Percentiles rank a stretch among this genome's conserved stretches.
Evolutionary conservation across 1,139 yeast species (phyloP).

Genomic region (Taphrina sp.): DNA sequence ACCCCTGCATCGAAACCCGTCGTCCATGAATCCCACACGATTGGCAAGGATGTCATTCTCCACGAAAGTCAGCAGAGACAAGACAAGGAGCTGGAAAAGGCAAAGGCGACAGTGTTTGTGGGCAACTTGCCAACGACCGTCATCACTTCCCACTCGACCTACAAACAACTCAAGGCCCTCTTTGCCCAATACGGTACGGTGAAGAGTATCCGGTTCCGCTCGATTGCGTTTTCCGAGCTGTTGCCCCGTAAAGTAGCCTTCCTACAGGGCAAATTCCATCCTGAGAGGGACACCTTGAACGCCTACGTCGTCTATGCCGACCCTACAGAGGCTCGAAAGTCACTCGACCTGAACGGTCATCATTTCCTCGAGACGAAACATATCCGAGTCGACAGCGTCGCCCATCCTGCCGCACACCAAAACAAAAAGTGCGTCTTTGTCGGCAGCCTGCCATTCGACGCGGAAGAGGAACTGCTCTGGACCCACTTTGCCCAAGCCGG

Average conservation of each 20-base stretch:
- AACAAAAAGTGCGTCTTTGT: slow-evolving; percentile 82
- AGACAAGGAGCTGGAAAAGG: slow-evolving; percentile 73
- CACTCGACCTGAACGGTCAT: slow-evolving; percentile 60
- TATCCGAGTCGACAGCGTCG: slow-evolving; percentile 83
- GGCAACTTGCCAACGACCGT: slow-evolving; percentile 76
- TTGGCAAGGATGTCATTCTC: slow-evolving; percentile 20
- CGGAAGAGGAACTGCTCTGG: slow-evolving; percentile 87
- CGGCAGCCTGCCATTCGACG: slow-evolving; percentile 92
- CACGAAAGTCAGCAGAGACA: slow-evolving; percentile 53
- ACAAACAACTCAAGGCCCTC: slow-evolving; percentile 34
- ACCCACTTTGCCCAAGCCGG: slow-evolving; percentile 64
- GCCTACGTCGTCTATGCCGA: slow-evolving; percentile 78
- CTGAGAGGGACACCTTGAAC: slow-evolving; percentile 74
- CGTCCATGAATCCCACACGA: slow-evolving; percentile 10
- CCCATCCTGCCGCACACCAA: slow-evolving; percentile 81
- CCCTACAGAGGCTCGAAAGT: slow-evolving; percentile 55
- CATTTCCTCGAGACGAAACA: slow-evolving; percentile 65
- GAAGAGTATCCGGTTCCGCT: slow-evolving; percentile 80
- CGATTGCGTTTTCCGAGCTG: slow-evolving; percentile 83
- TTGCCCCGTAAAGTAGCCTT: slow-evolving; percentile 91
- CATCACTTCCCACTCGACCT: slow-evolving; percentile 57
- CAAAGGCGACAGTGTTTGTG: slow-evolving; percentile 82
- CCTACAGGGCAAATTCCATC: slow-evolving; percentile 74
- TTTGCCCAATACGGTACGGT: slow-evolving; percentile 55
- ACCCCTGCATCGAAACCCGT: slow-evolving; percentile 6